These are phyloP conservation scores for Termitomyces sp. DNA, from an alignment of 768 basidiomycete species.

Conservation along the genomic window DNA sequence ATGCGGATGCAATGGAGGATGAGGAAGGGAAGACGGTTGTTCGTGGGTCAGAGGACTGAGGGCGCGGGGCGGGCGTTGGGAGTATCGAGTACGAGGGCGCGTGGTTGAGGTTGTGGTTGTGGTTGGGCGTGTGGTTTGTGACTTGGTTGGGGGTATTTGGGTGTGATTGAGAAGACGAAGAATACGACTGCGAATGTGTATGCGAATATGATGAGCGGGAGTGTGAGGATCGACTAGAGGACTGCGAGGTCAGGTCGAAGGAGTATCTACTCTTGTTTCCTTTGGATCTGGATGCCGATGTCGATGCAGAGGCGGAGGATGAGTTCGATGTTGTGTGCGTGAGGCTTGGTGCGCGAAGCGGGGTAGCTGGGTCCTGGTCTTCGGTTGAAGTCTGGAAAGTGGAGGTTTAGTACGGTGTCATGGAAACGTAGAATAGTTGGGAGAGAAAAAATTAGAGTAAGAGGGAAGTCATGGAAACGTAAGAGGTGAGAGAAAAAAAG, in stretches of 20 bases:
- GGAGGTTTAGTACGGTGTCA: neutral
- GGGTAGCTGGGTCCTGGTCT: neutral
- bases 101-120: neutral
- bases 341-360: conserved; percentile 4
- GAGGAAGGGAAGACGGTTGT: neutral
- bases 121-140: neutral
- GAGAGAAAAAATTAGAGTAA: neutral
- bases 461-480: neutral
- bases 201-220: neutral
- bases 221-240: neutral
- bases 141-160: neutral
- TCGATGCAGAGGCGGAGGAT: conserved; percentile 5
- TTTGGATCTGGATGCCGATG: neutral
- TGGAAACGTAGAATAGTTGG: neutral
- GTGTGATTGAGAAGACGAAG: neutral
- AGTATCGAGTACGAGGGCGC: neutral
- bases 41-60: neutral
- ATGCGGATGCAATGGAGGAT: neutral
- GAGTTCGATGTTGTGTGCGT: conserved; percentile 10
- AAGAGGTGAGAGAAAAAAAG: neutral
- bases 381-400: neutral
- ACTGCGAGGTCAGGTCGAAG: conserved; percentile 33
- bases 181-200: neutral
- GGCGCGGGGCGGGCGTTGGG: neutral
- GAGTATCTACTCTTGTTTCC: conserved; percentile 27